These are phyloP conservation scores for Pyrenula aspistea DNA, from an alignment of 495 filamentous ascomycete genomes.

Conservation along the genomic window DNA sequence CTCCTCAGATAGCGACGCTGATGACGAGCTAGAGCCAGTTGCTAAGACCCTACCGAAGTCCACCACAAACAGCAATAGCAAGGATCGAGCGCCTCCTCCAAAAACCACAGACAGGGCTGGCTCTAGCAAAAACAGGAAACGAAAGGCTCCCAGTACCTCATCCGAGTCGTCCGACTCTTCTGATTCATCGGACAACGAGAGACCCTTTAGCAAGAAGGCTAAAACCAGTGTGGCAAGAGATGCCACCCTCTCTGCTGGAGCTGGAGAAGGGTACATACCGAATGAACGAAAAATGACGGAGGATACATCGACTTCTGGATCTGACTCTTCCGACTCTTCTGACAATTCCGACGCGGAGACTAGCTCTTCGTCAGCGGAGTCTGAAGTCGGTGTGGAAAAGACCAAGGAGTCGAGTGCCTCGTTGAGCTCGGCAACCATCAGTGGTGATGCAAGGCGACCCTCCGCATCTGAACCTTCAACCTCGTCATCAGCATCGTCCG, in stretches of 20 bases:
- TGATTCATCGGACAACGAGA: slow-evolving; percentile 28
- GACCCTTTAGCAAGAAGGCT: slow-evolving; percentile 20
- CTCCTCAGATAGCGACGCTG: slow-evolving; percentile 48
- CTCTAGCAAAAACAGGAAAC: slow-evolving; percentile 39
- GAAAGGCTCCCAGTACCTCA: slow-evolving; percentile 48
- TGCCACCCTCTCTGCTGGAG: not conserved
- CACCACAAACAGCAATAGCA: not conserved
- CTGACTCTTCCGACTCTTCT: slow-evolving; percentile 24
- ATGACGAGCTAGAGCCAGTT: slow-evolving; percentile 32
- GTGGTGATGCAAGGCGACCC: not conserved
- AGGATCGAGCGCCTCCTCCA: slow-evolving; percentile 14
- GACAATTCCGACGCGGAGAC: slow-evolving; percentile 8
- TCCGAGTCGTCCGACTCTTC: slow-evolving; percentile 35
- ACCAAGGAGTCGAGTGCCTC: not conserved
- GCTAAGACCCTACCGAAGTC: not conserved
- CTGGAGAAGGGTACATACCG: slow-evolving; percentile 1
- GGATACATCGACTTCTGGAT: slow-evolving; percentile 19
- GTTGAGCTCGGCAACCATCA: not conserved
- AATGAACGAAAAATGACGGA: not conserved
- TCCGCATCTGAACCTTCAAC: slow-evolving; percentile 29
- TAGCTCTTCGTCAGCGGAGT: slow-evolving; percentile 22
- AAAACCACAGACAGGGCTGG: slow-evolving; percentile 22
- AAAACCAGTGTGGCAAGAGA: slow-evolving; percentile 19
- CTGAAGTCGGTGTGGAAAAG: slow-evolving; percentile 8
- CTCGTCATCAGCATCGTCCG: slow-evolving; percentile 14